phyloP scores from a whole-genome alignment of 2,329 filamentous ascomycete species.

The Leptographium lundbergii region DNA sequence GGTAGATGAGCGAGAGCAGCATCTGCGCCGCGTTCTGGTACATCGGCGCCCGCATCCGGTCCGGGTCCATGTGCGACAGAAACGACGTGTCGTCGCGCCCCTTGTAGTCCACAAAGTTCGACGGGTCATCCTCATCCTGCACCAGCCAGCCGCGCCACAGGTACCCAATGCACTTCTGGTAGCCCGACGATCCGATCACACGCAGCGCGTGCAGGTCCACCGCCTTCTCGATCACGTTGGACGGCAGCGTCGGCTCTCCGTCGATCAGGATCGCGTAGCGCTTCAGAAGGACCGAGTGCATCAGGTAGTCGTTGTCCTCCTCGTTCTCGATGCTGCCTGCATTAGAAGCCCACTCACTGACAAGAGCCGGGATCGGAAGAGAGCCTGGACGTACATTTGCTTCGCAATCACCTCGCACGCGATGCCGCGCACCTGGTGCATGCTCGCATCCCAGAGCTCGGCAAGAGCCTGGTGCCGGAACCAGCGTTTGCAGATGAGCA shows the following conservation, averaged over 20 bases:
- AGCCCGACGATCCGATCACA: constrained; percentile 84
- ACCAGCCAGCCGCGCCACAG: constrained; percentile 94
- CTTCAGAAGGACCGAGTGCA: constrained; percentile 73
- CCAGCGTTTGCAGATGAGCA: constrained; percentile 59
- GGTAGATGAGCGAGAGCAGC: constrained; percentile 68
- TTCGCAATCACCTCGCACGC: constrained; percentile 93
- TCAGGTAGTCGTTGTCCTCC: constrained; percentile 63
- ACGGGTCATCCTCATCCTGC: constrained; percentile 86
- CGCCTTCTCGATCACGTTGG: constrained; percentile 85
- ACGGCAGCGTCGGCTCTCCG: constrained; percentile 56
- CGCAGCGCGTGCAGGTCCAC: constrained; percentile 83
- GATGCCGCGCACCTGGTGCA: constrained; percentile 64
- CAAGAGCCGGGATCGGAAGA: not conserved
- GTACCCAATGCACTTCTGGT: constrained; percentile 88
- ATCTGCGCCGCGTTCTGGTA: constrained; percentile 91
- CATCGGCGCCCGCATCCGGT: constrained; percentile 81
- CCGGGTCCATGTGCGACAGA: constrained; percentile 76
- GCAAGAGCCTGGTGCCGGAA: constrained; percentile 66
- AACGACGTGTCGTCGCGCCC: constrained; percentile 68
- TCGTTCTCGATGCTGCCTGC: constrained; percentile 64
- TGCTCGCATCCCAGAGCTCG: constrained; percentile 86
- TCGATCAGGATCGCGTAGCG: constrained; percentile 74
- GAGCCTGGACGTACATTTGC: constrained; percentile 31
- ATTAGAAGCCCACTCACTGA: not conserved
- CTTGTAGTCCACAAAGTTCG: constrained; percentile 80